Percentiles rank a stretch among this genome's conserved stretches.
phyloP scores from a whole-genome alignment of 1,284 basidiomycete genomes.

The Sanguinoderma infundibulare region DNA sequence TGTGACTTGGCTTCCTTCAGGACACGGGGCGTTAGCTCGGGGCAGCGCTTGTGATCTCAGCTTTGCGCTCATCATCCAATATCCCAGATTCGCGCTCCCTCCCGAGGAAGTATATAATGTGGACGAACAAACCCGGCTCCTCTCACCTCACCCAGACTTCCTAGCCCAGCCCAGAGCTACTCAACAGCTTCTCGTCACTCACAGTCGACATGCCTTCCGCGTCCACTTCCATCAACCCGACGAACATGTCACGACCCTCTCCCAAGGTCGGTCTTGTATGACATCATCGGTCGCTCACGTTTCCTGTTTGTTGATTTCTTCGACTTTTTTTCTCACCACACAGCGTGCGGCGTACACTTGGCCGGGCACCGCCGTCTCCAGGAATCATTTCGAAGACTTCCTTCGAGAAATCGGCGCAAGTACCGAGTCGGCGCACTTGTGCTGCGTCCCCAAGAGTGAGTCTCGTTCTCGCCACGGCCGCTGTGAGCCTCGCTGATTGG shows the following conservation, averaged over 20 bases:
- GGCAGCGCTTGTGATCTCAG: conserved; percentile 31
- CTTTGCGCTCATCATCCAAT: conserved; percentile 8
- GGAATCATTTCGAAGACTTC: conserved; percentile 34
- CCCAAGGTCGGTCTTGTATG: conserved; percentile 23
- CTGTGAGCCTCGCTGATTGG: not conserved
- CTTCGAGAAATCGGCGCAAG: conserved; percentile 33
- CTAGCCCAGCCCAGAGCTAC: not conserved
- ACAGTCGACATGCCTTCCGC: conserved; percentile 18
- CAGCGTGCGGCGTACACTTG: conserved; percentile 27
- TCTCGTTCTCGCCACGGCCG: not conserved
- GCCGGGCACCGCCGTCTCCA: conserved; percentile 19
- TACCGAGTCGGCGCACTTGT: conserved; percentile 23
- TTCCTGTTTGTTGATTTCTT: not conserved
- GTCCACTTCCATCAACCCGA: conserved; percentile 15
- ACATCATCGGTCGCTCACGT: conserved; percentile 8
- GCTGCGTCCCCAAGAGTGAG: conserved; percentile 23
- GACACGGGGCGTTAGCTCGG: conserved; percentile 26
- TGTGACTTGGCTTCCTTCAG: conserved; percentile 24
- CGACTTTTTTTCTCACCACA: not conserved
- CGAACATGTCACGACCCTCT: conserved; percentile 15
- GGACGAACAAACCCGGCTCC: not conserved
- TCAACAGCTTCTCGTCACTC: conserved; percentile 1
- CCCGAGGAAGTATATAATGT: conserved; percentile 21
- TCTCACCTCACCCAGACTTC: conserved; percentile 15
- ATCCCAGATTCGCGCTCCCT: conserved; percentile 22